phyloP scores from a whole-genome alignment of 2,329 filamentous ascomycete species.

The Chaetomiaceae sp. region DNA sequence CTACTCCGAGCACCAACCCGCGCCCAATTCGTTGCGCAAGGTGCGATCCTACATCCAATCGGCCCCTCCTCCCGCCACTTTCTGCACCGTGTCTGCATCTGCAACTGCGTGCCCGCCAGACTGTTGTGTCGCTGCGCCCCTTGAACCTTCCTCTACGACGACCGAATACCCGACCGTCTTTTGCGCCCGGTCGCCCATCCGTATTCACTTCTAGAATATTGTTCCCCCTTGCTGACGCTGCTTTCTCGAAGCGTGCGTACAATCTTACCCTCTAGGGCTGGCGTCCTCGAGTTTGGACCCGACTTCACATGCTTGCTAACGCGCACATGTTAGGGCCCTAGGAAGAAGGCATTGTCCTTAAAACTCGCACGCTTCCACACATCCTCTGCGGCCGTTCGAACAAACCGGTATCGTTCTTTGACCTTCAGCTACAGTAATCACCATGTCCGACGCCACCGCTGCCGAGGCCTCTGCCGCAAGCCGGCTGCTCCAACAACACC shows the following conservation, averaged over 20 bases:
- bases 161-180: neutral
- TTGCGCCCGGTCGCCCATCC: neutral
- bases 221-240: too few relatives aligned
- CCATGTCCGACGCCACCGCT: constrained; percentile 31
- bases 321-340: too few relatives aligned
- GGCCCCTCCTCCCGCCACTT: neutral
- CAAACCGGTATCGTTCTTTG: constrained; percentile 5
- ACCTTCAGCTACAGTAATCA: constrained; percentile 16
- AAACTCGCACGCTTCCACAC: neutral
- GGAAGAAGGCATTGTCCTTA: too few relatives aligned
- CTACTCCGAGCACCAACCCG: neutral
- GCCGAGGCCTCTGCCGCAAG: constrained; percentile 50
- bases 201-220: too few relatives aligned
- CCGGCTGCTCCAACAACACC: constrained; percentile 59
- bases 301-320: too few relatives aligned
- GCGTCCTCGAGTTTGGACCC: too few relatives aligned
- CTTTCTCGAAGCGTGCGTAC: too few relatives aligned
- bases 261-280: too few relatives aligned
- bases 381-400: constrained; percentile 13
- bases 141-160: neutral
- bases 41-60: neutral
- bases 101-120: neutral
- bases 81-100: neutral
- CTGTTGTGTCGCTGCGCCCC: neutral
- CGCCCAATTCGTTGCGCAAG: neutral